Conservation (phyloP, 768 basidiomycete genomes). For the Russula griseocarnosa region DNA sequence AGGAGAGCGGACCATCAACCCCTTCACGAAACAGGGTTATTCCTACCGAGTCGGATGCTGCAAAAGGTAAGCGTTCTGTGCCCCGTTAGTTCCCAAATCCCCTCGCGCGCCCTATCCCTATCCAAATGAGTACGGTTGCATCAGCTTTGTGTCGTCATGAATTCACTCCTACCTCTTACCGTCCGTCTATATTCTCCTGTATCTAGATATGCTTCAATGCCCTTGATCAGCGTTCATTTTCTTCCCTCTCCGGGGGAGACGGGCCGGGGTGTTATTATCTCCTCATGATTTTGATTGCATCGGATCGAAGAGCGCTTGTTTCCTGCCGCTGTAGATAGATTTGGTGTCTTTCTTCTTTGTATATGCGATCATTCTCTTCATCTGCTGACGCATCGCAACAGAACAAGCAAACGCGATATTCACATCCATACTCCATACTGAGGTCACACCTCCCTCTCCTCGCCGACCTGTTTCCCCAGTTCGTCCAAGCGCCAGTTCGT, state of each 20-base stretch:
- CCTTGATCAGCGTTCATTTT: not conserved
- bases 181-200: not conserved
- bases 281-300: not conserved
- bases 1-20: constrained; percentile 41
- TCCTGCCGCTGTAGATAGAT: not conserved
- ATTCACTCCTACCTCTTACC: not conserved
- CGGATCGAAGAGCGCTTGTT: not conserved
- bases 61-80: constrained; percentile 37
- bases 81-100: not conserved
- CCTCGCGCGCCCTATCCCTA: not conserved
- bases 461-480: constrained; percentile 56
- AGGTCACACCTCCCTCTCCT: constrained; percentile 71
- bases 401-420: constrained; percentile 86
- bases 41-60: constrained; percentile 44
- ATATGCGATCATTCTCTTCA: constrained; percentile 28
- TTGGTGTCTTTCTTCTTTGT: constrained; percentile 10
- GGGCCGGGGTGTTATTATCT: not conserved
- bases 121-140: not conserved
- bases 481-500: constrained; percentile 33
- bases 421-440: constrained; percentile 67
- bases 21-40: constrained; percentile 42
- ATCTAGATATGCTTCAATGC: not conserved
- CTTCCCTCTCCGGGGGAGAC: constrained; percentile 4
- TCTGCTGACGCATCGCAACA: constrained; percentile 33
- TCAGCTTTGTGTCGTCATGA: not conserved